phyloP scores from a whole-genome alignment of 352 stramenopile genomes.

The Thraustotheca clavata region DNA sequence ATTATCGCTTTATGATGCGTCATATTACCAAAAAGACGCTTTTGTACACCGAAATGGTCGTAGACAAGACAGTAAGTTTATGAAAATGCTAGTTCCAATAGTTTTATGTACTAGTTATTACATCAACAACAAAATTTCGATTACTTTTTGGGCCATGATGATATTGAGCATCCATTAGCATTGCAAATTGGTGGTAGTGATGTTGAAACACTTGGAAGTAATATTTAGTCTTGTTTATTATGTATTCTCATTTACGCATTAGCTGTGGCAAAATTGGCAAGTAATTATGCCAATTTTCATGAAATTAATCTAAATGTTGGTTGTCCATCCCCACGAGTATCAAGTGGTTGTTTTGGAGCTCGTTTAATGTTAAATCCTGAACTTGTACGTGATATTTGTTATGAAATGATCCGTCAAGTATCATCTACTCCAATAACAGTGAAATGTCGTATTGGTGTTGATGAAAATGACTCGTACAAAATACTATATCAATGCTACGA shows the following conservation, averaged over 20 bases:
- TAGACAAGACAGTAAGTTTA: slow-evolving; percentile 88
- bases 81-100: not conserved
- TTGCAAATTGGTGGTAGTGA: slow-evolving; percentile 93
- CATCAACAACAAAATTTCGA: slow-evolving; percentile 81
- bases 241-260: not conserved
- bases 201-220: slow-evolving; percentile 67
- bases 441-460: slow-evolving; percentile 98
- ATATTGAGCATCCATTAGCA: slow-evolving; percentile 80
- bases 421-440: slow-evolving; percentile 82
- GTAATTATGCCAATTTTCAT: slow-evolving; percentile 84
- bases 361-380: slow-evolving; percentile 96
- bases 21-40: slow-evolving; percentile 90
- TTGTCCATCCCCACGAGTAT: slow-evolving; percentile 84
- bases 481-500: not conserved
- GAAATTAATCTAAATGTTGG: slow-evolving; percentile 97
- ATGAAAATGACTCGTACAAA: slow-evolving; percentile 89
- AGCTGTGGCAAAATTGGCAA: slow-evolving; percentile 67
- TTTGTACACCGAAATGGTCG: slow-evolving; percentile 99
- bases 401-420: slow-evolving; percentile 67
- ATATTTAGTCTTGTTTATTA: not conserved
- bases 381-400: slow-evolving; percentile 89
- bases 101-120: slow-evolving; percentile 38
- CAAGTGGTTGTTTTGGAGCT: slow-evolving; percentile 91
- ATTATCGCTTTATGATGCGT: slow-evolving; percentile 92
- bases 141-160: slow-evolving; percentile 83